Evolutionary conservation across 1,284 basidiomycete species (phyloP).

Genomic region (Tylopilus orsonianus): DNA sequence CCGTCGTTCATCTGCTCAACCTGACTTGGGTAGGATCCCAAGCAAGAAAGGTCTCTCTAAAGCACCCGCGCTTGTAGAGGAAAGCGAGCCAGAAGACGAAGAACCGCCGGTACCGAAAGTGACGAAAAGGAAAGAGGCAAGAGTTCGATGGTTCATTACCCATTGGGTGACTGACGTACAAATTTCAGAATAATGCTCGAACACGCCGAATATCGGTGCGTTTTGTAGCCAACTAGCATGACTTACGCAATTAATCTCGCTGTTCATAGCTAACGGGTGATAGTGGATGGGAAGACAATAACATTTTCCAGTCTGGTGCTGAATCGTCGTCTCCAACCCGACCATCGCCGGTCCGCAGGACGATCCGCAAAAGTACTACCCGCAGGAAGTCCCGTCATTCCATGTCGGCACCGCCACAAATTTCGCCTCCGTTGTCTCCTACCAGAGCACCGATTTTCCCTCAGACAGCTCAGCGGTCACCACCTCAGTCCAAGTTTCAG

Average conservation of each 20-base stretch:
- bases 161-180: slow-evolving; percentile 20
- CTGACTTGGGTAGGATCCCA: slow-evolving; percentile 54
- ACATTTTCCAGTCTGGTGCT: slow-evolving; percentile 79
- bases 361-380: slow-evolving; percentile 46
- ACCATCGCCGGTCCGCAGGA: slow-evolving; percentile 55
- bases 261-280: slow-evolving; percentile 45
- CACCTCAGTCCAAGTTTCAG: slow-evolving; percentile 55
- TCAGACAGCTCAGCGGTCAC: slow-evolving; percentile 19
- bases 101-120: slow-evolving; percentile 58
- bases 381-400: slow-evolving; percentile 63
- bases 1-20: slow-evolving; percentile 68
- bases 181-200: slow-evolving; percentile 46
- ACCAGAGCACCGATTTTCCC: slow-evolving; percentile 20
- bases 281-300: slow-evolving; percentile 84
- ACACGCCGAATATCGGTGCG: slow-evolving; percentile 52
- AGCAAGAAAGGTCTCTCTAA: slow-evolving; percentile 37
- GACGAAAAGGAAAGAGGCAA: slow-evolving; percentile 57
- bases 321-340: slow-evolving; percentile 74
- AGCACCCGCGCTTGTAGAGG: slow-evolving; percentile 58
- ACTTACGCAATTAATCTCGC: background rate
- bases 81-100: slow-evolving; percentile 74
- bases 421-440: slow-evolving; percentile 44
- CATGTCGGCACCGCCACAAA: slow-evolving; percentile 69
- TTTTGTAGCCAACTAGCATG: slow-evolving; percentile 1
- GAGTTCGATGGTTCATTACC: slow-evolving; percentile 11